Conservation (phyloP, 2,329 filamentous ascomycete species). For the Colletotrichum caudatum region DNA sequence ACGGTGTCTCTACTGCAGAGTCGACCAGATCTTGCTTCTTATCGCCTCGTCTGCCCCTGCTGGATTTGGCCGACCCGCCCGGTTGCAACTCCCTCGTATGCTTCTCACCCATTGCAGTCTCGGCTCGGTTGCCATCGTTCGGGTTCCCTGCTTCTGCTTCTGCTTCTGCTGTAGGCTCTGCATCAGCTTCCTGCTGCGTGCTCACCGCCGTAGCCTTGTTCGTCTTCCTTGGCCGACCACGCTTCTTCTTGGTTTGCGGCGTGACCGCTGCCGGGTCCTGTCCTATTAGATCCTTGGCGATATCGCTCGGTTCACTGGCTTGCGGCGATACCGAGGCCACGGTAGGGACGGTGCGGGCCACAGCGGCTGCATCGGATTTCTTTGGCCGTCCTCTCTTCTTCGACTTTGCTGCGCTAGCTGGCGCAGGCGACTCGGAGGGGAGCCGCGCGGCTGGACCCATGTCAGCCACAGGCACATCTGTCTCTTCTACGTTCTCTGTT, state of each 20-base stretch:
- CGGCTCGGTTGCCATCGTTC: background rate
- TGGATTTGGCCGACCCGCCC: background rate
- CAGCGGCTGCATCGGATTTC: constrained; percentile 18
- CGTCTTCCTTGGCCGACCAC: constrained; percentile 58
- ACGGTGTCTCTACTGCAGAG: background rate
- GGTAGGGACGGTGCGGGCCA: background rate
- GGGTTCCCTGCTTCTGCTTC: background rate
- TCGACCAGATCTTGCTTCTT: background rate
- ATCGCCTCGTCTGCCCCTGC: constrained; percentile 10
- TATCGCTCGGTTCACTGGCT: background rate
- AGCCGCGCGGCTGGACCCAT: constrained; percentile 7
- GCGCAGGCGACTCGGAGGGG: background rate
- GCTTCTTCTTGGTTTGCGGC: constrained; percentile 32
- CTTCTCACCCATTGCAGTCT: background rate
- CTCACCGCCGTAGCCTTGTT: constrained; percentile 42
- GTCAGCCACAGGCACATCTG: constrained; percentile 17
- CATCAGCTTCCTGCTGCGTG: constrained; percentile 28
- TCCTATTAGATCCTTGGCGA: constrained; percentile 1
- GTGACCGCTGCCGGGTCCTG: constrained; percentile 22
- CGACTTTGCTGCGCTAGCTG: constrained; percentile 3
- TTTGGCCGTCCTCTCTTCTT: constrained; percentile 42
- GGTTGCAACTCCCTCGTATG: constrained; percentile 1
- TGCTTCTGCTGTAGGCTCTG: background rate
- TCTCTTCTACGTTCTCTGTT: constrained; percentile 1
- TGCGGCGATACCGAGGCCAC: background rate